Conservation (phyloP, 2,329 filamentous ascomycete genomes). For the Botrytis porri region DNA sequence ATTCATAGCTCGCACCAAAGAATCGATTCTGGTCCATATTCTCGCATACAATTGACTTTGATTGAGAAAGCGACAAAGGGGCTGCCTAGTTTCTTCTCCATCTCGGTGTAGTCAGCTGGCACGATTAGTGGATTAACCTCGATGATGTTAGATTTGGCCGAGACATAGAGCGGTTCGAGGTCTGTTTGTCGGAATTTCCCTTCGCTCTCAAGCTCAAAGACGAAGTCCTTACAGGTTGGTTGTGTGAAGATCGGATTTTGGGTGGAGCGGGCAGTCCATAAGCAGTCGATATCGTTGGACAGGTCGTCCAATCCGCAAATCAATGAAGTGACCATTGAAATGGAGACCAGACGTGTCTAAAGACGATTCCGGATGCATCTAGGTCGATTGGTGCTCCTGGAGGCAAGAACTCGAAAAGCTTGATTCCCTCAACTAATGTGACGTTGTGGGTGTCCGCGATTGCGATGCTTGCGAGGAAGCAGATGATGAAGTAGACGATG, state of each 20-base stretch:
- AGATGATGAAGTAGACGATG: not conserved
- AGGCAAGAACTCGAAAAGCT: not conserved
- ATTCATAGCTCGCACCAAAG: not conserved
- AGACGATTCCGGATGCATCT: not conserved
- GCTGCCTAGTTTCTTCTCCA: accelerated
- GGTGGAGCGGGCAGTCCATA: accelerated
- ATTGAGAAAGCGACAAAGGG: not conserved
- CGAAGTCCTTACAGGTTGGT: not conserved
- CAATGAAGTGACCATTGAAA: not conserved
- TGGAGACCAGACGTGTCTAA: not conserved
- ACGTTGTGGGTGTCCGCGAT: not conserved
- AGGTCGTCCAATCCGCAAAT: not conserved
- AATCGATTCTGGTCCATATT: not conserved
- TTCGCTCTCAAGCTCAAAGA: not conserved
- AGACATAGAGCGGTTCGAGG: accelerated
- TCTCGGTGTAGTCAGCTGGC: not conserved
- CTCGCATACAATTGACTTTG: not conserved
- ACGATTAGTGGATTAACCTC: not conserved
- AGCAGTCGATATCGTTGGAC: accelerated
- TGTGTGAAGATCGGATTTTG: not conserved
- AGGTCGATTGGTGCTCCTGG: not conserved
- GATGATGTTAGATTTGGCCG: not conserved
- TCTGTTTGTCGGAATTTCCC: not conserved
- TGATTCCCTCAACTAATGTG: not conserved
- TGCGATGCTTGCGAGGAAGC: not conserved